Base-by-base conservation (phyloP, 176 grass and related monocot genomes). In the Phragmites australis region DNA sequence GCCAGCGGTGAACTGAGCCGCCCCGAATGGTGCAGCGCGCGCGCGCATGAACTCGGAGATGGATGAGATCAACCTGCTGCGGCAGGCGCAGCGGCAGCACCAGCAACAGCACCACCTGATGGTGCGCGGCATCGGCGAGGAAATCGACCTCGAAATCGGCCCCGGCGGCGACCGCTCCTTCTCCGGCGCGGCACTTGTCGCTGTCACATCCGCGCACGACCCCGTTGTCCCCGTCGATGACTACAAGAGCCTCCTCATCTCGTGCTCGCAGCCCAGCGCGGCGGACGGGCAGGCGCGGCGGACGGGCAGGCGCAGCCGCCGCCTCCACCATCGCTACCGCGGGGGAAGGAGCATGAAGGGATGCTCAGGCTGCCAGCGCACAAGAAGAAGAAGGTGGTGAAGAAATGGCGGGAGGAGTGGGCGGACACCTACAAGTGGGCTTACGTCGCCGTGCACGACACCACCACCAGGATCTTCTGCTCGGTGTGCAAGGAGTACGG, bases 381-480 rank as follows among this genome's bases (percentile, higher is more conserved):
- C 13, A 76, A 89, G 88, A 99, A 99, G 93, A 99, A 93, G 84
- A 99, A 99, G 65, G 90, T 95, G 61, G 92, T 99, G 32, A 99
- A 99, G 86, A 99, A 94, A 73, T 98, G 95, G 95, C 78, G 95
- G 60, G 95, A 89, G 60, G 94, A 97, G 82, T 97, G 94, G 94
- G 90, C 94, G 0, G 94, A 97, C 85, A 94, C 94, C 21, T 97
- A 97, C 70, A 97, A 89, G 74, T 99, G 96, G 96, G 96, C 96
- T 54, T 99, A 99, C 47, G 93, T 95, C n/a, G 86, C 83, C 22
- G 88, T 83, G 65, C 90, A 93, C 72, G 96, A 95, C 45, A 87
- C 72, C 79, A 99, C 90, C 67, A 88, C 82, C 82, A 90, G 93
- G 59, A 91, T 99, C 79, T 99, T 95, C 85, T 99, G 96, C 83